Evolutionary conservation across 2,329 filamentous ascomycete species (phyloP), one percentile per base, ranked within the genome.

Genomic region (Pseudogymnoascus sp.): DNA sequence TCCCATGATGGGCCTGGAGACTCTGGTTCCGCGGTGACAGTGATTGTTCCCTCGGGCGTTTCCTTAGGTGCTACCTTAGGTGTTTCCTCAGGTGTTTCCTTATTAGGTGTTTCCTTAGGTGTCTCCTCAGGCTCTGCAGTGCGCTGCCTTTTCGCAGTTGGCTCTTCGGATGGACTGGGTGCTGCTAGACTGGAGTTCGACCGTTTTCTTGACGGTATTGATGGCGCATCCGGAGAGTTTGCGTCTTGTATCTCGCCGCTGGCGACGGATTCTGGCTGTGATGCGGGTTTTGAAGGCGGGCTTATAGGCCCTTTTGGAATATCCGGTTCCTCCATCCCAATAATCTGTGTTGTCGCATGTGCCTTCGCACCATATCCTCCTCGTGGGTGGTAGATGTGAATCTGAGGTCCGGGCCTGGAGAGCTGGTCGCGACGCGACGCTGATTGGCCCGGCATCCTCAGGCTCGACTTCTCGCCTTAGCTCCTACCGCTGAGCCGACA

Each of bases 361-460:
- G 15, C 52, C 13, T 36, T 29, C 18, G 13, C 42, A 48, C 42
- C 42, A 48, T 58, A 37, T 58, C 29, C 52, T 35, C 15, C 35
- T 21, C 29, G 29, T 37, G 52, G 29, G 52, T 33, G 13, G 52
- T 18, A 37, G 29, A 33, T 58, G 52, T 58, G 35, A 33, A 33
- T 58, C 52, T 37, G 52, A 35, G 27, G 29, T 21, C 29, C 52
- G 52, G 29, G 29, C 29, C 52, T 58, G 29, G 52, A 58, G 35
- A 37, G 29, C 52, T 58, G 31, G 33, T 61, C 45, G 60, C 60
- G 60, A 61, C 37, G 31, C 31, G 60, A 40, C 45, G 40, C n/a
- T 61, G 60, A 61, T 61, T 61, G 60, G 60, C 25, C 52, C 27
- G 42, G 40, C n/a, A 55, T 55, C 29, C 45, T 55, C 33, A 61